A percentile compares a stretch with the other conserved stretches of the same genome.
These are phyloP conservation scores for Hypomontagnella monticulosa DNA, from an alignment of 495 filamentous ascomycete species.

Conservation along the genomic window DNA sequence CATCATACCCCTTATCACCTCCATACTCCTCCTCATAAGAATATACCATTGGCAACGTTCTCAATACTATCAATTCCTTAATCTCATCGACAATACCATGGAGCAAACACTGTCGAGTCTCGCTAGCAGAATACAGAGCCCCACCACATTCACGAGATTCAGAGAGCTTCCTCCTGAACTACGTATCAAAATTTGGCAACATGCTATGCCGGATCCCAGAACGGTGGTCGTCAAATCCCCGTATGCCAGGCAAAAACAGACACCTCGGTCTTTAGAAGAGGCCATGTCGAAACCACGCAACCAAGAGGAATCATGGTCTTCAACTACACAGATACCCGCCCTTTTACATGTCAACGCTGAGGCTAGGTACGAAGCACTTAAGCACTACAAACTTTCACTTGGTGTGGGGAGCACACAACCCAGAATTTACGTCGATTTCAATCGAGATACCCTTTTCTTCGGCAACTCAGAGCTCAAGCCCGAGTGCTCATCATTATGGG, in stretches of 20 bases:
- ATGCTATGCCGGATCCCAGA: conserved; percentile 41
- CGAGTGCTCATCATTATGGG: conserved; percentile 40
- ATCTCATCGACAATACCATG: conserved; percentile 37
- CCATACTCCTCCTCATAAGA: conserved; percentile 30
- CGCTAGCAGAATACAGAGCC: conserved; percentile 15
- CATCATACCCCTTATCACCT: conserved; percentile 34
- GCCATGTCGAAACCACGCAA: conserved; percentile 20
- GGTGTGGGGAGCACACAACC: conserved; percentile 45
- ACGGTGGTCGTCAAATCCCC: conserved; percentile 43
- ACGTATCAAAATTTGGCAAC: conserved; percentile 57
- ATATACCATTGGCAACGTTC: conserved; percentile 35
- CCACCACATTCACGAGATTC: conserved; percentile 52
- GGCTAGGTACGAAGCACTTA: conserved; percentile 47
- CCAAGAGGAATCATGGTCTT: conserved; percentile 39
- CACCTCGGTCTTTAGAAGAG: conserved; percentile 39
- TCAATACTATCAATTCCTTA: conserved; percentile 32
- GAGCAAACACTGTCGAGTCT: conserved; percentile 29
- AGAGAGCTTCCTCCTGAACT: conserved; percentile 56
- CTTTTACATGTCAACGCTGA: conserved; percentile 49
- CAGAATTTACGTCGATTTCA: conserved; percentile 48
- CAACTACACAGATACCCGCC: conserved; percentile 42
- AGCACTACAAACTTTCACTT: conserved; percentile 47
- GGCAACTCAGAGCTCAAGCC: conserved; percentile 38
- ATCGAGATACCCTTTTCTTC: conserved; percentile 47
- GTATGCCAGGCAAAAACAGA: conserved; percentile 17